Percentiles rank a stretch among this genome's conserved stretches.
These are phyloP conservation scores for Holtermannia corniformis DNA, from an alignment of 768 basidiomycete genomes.

Conservation along the genomic window DNA sequence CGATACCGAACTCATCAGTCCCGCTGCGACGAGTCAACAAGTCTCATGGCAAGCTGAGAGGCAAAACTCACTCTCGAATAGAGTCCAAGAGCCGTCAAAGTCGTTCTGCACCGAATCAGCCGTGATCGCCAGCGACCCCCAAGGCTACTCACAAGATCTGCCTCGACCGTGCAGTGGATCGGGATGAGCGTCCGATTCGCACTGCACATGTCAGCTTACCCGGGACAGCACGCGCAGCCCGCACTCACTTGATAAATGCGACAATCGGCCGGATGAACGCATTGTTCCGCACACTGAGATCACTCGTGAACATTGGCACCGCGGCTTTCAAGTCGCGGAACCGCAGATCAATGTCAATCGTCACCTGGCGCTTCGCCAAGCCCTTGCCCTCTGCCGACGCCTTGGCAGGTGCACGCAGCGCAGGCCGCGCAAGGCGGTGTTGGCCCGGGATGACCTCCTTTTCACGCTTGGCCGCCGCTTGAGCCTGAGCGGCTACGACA, in stretches of 20 bases:
- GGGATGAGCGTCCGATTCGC: conserved; percentile 89
- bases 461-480: conserved; percentile 6
- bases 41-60: background rate
- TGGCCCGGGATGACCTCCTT: conserved; percentile 71
- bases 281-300: conserved; percentile 82
- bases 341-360: conserved; percentile 82
- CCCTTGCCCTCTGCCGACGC: conserved; percentile 16
- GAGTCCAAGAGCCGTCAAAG: conserved; percentile 95
- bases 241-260: conserved; percentile 88
- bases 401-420: conserved; percentile 57
- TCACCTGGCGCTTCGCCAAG: conserved; percentile 29
- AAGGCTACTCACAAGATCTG: conserved; percentile 49
- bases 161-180: conserved; percentile 79
- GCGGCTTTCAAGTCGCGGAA: conserved; percentile 93
- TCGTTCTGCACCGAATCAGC: conserved; percentile 46
- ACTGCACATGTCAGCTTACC: conserved; percentile 45
- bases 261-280: conserved; percentile 92
- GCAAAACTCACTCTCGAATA: conserved; percentile 74
- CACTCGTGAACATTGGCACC: conserved; percentile 80
- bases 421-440: conserved; percentile 73
- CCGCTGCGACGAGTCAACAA: conserved; percentile 50
- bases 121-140: background rate
- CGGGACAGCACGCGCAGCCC: conserved; percentile 2
- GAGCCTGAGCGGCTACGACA: conserved; percentile 11
- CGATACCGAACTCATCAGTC: conserved; percentile 82